Evolutionary conservation across 2,329 filamentous ascomycete genomes (phyloP), one percentile per base, ranked within the genome.

Genomic region (Botrytis pseudocinerea): DNA sequence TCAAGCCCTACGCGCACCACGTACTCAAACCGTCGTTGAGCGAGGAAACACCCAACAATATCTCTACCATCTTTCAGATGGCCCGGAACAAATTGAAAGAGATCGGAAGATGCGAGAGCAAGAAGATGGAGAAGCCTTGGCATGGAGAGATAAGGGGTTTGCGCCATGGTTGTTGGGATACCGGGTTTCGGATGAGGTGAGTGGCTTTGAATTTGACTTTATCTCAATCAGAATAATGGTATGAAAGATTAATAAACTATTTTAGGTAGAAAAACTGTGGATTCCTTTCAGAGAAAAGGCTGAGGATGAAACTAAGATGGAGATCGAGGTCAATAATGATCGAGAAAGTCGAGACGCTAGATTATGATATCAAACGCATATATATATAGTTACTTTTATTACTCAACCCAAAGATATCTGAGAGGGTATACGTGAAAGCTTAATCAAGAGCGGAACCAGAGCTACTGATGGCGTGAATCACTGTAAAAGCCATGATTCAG

Each of bases 31-130:
- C 75, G 85, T 92, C 0, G 89, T 91, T 0, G 82, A 86, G 18
- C 81, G 89, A 2, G 89, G 89, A 0, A 90, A 88, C n/a, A 79
- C 85, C 20, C 88, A 91, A 75, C 89, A 91, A 76, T 85, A 86
- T 77, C 82, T 91, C 77, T 88, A 87, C 70, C 87, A 89, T 74
- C 82, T 89, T 82, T 77, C 78, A 12, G 81, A 89, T 76, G 88
- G 89, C 0, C 83, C 86, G 0, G 86, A 88, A 73, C 90, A 92
- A 77, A 82, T 87, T 74, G 84, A 83, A 38, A 82, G 90, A 65
- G 90, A 92, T 77, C 69, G 76, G 3, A 81, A 82, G 64, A 83
- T 85, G 79, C 80, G 79, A 80, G 18, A 70, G 32, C 18, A 70
- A 61, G 79, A 0, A 78, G 81, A 59, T 83, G 83, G 8, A 83